Evolutionary conservation across 2,329 filamentous ascomycete species (phyloP).

Genomic region (Trichoderma aggressivum): DNA sequence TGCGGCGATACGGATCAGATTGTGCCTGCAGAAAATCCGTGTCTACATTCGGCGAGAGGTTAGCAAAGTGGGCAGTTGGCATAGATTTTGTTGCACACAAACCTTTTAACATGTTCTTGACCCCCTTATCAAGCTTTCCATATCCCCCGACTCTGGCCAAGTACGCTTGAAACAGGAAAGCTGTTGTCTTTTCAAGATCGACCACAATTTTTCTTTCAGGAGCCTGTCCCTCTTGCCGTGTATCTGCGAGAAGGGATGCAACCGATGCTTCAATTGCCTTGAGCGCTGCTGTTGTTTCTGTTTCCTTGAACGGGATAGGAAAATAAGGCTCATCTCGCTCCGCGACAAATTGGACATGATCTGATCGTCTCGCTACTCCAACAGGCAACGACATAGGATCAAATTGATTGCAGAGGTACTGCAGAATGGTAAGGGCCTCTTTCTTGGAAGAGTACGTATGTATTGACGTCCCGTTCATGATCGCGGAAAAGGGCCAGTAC

Average conservation of each 20-base stretch:
- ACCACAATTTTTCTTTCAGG: conserved; percentile 27
- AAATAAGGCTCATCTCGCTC: conserved; percentile 40
- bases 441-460: conserved; percentile 21
- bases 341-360: conserved; percentile 33
- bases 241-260: conserved; percentile 32
- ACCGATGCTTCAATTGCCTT: conserved; percentile 42
- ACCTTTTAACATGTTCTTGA: conserved; percentile 33
- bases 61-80: background rate
- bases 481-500: background rate
- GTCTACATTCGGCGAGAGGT: conserved; percentile 42
- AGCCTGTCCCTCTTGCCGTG: conserved; percentile 18
- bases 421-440: conserved; percentile 27
- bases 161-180: conserved; percentile 40
- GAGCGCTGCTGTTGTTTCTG: conserved; percentile 41
- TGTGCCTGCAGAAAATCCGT: conserved; percentile 70
- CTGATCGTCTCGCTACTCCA: conserved; percentile 25
- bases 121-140: conserved; percentile 37
- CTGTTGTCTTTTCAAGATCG: conserved; percentile 40
- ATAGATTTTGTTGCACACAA: background rate
- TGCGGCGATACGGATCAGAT: conserved; percentile 65
- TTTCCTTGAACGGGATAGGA: conserved; percentile 47
- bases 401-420: conserved; percentile 26
- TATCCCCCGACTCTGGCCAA: conserved; percentile 37
- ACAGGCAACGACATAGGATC: conserved; percentile 31
- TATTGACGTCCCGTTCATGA: background rate